phyloP scores from a whole-genome alignment of 2,329 filamentous ascomycete genomes.

The Hymenoscyphus fructigenus region DNA sequence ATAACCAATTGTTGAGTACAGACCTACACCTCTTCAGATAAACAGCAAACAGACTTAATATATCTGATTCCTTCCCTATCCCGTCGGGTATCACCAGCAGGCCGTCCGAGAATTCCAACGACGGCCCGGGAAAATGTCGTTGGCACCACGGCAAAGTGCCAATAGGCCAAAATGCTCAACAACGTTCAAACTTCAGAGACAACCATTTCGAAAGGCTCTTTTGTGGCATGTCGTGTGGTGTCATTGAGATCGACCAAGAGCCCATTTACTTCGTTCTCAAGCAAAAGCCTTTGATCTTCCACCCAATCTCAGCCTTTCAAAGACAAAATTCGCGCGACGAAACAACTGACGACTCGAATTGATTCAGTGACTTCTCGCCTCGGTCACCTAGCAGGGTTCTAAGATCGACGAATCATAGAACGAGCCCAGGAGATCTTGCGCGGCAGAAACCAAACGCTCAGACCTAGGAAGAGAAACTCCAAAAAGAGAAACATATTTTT shows the following conservation, averaged over 20 bases:
- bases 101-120: neutral
- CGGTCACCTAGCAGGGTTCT: neutral
- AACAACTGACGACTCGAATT: neutral
- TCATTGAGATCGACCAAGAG: too few species aligned
- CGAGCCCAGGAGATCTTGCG: neutral
- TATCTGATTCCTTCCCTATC: neutral
- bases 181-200: too few species aligned
- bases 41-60: neutral
- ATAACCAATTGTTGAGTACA: neutral
- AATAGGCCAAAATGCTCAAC: too few species aligned
- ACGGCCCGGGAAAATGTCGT: neutral
- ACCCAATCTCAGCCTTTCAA: too few species aligned
- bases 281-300: too few species aligned
- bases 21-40: neutral
- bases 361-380: constrained; percentile 4
- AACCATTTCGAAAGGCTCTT: too few species aligned
- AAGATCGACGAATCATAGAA: neutral
- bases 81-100: neutral
- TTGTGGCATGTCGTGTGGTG: too few species aligned
- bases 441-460: constrained; percentile 12
- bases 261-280: too few species aligned
- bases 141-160: neutral
- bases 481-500: constrained; percentile 17
- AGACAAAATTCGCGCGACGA: neutral
- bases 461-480: constrained; percentile 4